These are phyloP conservation scores for Penicillium verrucosum DNA, from an alignment of 2,329 filamentous ascomycete genomes.

Conservation along the genomic window DNA sequence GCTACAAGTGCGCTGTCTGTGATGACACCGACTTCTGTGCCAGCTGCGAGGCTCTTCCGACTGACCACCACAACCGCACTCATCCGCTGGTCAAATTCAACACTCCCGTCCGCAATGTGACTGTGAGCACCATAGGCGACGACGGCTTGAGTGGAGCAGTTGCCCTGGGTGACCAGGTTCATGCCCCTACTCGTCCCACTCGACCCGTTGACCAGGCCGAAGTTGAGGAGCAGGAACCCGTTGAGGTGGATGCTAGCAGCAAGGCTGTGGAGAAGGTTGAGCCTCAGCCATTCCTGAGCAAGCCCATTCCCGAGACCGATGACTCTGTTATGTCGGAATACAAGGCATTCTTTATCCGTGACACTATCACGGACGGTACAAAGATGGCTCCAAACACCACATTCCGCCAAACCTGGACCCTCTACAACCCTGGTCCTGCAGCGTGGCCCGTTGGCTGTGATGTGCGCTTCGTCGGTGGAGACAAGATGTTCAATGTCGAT, in stretches of 20 bases:
- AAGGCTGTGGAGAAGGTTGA: conserved; percentile 7
- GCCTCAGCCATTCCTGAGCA: neutral
- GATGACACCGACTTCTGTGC: conserved; percentile 93
- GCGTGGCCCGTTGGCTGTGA: conserved; percentile 87
- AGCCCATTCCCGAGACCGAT: neutral
- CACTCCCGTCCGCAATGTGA: conserved; percentile 83
- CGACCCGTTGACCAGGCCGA: conserved; percentile 6
- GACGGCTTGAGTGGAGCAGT: conserved; percentile 63
- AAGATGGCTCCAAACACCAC: conserved; percentile 65
- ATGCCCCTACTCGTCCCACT: conserved; percentile 50
- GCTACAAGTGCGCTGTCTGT: conserved; percentile 97
- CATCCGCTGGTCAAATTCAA: conserved; percentile 97
- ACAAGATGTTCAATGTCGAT: conserved; percentile 93
- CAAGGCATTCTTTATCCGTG: conserved; percentile 70
- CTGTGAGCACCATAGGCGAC: conserved; percentile 79
- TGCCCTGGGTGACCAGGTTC: conserved; percentile 69
- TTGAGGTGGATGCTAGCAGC: conserved; percentile 21
- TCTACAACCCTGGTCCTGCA: conserved; percentile 75
- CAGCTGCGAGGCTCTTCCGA: conserved; percentile 83
- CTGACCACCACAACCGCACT: conserved; percentile 85
- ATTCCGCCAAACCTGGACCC: conserved; percentile 88
- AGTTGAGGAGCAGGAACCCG: conserved; percentile 27
- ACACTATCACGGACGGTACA: conserved; percentile 76
- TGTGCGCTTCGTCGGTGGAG: conserved; percentile 87
- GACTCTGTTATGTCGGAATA: conserved; percentile 11